Evolutionary conservation across 768 basidiomycete genomes (phyloP), one percentile per base, ranked within the genome.

Genomic region (Suillus cothurnatus): DNA sequence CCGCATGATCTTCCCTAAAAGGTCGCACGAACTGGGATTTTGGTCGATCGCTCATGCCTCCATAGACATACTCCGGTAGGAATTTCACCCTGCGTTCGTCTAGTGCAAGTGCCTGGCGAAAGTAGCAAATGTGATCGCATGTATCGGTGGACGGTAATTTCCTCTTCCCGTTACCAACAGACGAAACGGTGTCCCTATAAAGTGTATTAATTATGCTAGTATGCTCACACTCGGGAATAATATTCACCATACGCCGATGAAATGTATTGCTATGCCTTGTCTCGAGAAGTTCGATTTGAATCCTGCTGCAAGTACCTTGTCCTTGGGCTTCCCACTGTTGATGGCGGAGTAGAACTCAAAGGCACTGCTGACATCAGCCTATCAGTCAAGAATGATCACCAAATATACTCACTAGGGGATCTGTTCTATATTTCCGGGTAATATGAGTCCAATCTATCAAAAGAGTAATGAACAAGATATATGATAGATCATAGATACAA

Each of bases 21-120:
- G 26, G 6, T 21, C 61, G 38, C 11, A 69, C 68, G 12, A 49
- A 49, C 6, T 49, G n/a, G 47, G 47, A 23, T 23, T 49, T 14
- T 2, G 12, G n/a, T 39, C 63, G 65, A 19, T 31, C 17, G 28
- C 50, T 52, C 28, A 19, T 28, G 57, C 74, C 76, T 0, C 75
- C 78, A 34, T 78, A 70, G 0, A 70, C 79, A 53, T 80, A 82
- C 63, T 84, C 82, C 0, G 83, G 83, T 3, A 81, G 64, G 65
- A 83, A 84, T 59, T 83, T 84, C 49, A 83, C 81, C 7, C 84
- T 77, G 31, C 77, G 72, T 52, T 84, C 84, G 63, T 84, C 83
- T 32, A 84, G 71, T 1, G 84, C 83, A 6, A 84, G 71, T 1
- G 81, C 83, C 68, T 84, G 83, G 8, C 82, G 78, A 63, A 84